Evolutionary conservation across 2,329 filamentous ascomycete species (phyloP), one percentile per base, ranked within the genome.

Genomic region (Aspergillus costaricaensis): DNA sequence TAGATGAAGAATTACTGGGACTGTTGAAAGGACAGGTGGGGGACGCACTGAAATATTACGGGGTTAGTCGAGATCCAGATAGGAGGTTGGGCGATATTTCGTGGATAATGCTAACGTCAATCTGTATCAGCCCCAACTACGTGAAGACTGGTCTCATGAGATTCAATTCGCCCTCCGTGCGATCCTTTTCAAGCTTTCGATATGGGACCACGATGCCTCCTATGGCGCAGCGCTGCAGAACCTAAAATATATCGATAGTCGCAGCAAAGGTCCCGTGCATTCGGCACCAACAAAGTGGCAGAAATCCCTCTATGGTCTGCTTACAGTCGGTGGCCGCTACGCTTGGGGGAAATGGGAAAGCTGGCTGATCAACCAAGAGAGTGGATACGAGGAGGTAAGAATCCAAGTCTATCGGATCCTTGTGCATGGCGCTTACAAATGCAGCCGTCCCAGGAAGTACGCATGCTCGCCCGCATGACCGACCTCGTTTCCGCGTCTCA

Each of bases 121-220:
- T 1, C 4, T 50, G 30, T 8, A 17, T 19, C 62, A 82, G 74
- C 73, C 82, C 15, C 86, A 93, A 74, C 78, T 96, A 48, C 86
- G 90, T 60, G 92, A 96, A 74, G 91, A 96, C 70, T 97, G 91
- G 88, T 88, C 88, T 14, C 83, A 91, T 55, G 95, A 98, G 78
- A 94, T 98, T 57, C 83, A 90, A 63, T 83, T 97, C 27, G 85
- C 82, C 0, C 82, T 99, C 58, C 85, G 94, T 50, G 86, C 89
- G 2, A 81, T 92, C 3, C 81, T 99, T 7, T 99, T 97, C 82
- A 99, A 99, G 78, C 85, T 99, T 63, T 92, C 91, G 15, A 88
- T 99, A 60, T 99, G 95, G 95, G 93, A 98, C 76, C 91, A 97
- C 75, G 89, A 96, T 75, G 91, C 95, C 41, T 96, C 91, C 5